These are phyloP conservation scores for Bassia scoparia DNA, from an alignment of 148 eudicot genomes.

Conservation along the genomic window DNA sequence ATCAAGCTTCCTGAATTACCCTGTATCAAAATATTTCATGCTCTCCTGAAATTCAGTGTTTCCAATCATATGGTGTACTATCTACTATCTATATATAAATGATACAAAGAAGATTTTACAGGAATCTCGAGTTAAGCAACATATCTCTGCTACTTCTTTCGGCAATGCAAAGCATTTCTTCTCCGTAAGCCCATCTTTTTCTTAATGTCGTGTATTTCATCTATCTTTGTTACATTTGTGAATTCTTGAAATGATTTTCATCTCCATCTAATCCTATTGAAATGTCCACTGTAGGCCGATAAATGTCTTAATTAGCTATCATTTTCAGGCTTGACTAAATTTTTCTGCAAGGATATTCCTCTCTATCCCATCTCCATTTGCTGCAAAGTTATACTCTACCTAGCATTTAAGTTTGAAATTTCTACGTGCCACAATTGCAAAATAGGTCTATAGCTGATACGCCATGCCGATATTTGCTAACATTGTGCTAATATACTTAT, in stretches of 20 bases:
- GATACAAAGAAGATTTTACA: conserved; percentile 15
- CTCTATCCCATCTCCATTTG: no score
- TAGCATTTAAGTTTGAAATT: no score
- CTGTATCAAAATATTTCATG: not conserved
- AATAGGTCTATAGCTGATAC: no score
- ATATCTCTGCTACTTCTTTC: conserved; percentile 16
- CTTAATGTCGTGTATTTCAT: conserved; percentile 48
- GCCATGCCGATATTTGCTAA: no score
- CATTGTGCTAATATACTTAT: no score
- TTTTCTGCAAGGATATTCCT: no score
- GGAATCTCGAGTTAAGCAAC: not conserved
- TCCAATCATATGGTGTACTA: not conserved
- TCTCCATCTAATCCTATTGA: conserved; percentile 6
- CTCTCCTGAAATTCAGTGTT: not conserved
- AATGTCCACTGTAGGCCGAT: no score
- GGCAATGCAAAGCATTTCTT: conserved; percentile 35
- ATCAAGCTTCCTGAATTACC: not conserved
- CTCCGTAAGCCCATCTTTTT: conserved; percentile 78
- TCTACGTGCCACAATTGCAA: no score
- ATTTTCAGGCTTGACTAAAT: no score
- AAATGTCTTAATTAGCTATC: no score
- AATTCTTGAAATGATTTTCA: conserved; percentile 14
- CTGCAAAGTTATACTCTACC: no score
- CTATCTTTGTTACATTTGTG: conserved; percentile 21
- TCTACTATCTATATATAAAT: not conserved